Evolutionary conservation across 73 alveolate genomes (phyloP), one percentile per base, ranked within the genome.

Genomic region (Stentor roeselii): DNA sequence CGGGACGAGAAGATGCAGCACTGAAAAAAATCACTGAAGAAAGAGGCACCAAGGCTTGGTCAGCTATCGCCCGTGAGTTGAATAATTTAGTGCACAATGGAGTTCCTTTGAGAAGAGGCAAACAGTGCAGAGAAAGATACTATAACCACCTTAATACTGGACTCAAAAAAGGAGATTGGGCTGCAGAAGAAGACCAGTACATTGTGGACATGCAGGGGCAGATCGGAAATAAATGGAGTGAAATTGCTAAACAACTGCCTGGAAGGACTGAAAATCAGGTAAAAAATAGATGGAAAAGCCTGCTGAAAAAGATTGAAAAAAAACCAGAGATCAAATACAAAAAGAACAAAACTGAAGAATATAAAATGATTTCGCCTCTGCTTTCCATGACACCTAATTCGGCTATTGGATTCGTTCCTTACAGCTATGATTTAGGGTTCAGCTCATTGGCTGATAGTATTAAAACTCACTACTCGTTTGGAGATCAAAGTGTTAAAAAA

Each of bases 61-160:
- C 83, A 58, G 41, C 78, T 37, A 87, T 90, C 3, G 95, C 95
- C 6, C 82, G 78, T 4, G 80, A 58, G 32, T 38, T 90, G 37
- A 90, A 90, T 59, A 38, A 14, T 3, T 11, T 76, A 14, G 84
- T 76, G 6, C 84, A 86, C 38, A 76, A 75, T 6, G 89, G 88
- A 3, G 50, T 36, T 15, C 58, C 82, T 58, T 21, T 86, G 4
- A 82, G 95, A 76, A 92, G 90, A 76, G 97, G 97, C 14, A 92
- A 94, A 84, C 93, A 94, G 74, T 94, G 98, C 50, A 59, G 98
- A 74, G 98, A 94, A 78, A 82, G 98, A 75, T 94, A 94, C 94
- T 89, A 86, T 74, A 94, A 94, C 60, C 95, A 93, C 75, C 82
- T 95, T 6, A 91, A 94, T 59, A 96, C 98, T 35, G 74, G 80